These are phyloP conservation scores for Tylopilus sp. DNA, from an alignment of 768 basidiomycete species.

Conservation along the genomic window DNA sequence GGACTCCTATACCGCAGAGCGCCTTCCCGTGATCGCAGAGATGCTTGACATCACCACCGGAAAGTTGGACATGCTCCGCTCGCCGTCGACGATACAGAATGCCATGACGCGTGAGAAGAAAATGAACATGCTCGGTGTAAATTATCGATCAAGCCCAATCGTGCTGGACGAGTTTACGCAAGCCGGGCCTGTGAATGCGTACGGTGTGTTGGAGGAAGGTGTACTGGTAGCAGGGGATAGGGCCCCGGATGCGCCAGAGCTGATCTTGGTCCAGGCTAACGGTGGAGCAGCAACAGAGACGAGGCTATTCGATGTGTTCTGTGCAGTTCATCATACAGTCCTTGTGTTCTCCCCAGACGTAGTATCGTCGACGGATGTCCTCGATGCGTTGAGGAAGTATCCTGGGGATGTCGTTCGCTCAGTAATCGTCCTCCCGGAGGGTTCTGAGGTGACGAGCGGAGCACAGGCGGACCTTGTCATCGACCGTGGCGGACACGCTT, in stretches of 20 bases:
- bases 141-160: slow-evolving; percentile 36
- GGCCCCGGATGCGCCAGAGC: slow-evolving; percentile 40
- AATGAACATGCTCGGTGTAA: slow-evolving; percentile 32
- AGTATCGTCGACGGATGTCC: slow-evolving; percentile 1
- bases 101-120: not conserved
- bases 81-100: not conserved
- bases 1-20: slow-evolving; percentile 40
- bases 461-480: no score
- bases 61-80: slow-evolving; percentile 9
- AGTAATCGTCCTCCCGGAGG: slow-evolving; percentile 15
- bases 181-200: slow-evolving; percentile 8
- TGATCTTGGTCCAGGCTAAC: slow-evolving; percentile 15
- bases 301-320: slow-evolving; percentile 25
- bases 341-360: not conserved
- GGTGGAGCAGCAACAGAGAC: not conserved
- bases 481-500: no score
- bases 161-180: slow-evolving; percentile 35
- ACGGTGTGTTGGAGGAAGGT: slow-evolving; percentile 18
- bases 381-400: slow-evolving; percentile 3
- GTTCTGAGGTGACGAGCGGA: not conserved
- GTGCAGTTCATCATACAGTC: slow-evolving; percentile 19
- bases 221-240: slow-evolving; percentile 41
- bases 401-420: slow-evolving; percentile 4
- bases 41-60: slow-evolving; percentile 42
- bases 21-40: slow-evolving; percentile 43